These are phyloP conservation scores for Lichtheimia hyalospora DNA, from an alignment of 371 early-diverging fungal genomes.

Conservation along the genomic window DNA sequence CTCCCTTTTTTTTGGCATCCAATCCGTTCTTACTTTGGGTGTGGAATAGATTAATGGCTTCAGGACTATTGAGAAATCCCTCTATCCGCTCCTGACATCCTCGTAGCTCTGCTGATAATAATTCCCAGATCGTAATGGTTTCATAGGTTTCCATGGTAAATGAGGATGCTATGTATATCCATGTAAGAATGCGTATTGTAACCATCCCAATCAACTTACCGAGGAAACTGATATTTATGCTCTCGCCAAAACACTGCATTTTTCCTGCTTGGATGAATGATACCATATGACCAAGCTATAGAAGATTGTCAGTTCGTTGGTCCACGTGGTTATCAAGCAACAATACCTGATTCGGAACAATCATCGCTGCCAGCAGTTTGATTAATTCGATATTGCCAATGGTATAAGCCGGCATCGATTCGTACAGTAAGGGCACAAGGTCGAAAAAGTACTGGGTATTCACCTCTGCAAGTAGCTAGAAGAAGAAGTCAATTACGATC, in stretches of 20 bases:
- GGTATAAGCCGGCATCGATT: constrained; percentile 15
- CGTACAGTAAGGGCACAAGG: constrained; percentile 29
- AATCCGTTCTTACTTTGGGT: constrained; percentile 16
- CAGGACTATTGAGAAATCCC: constrained; percentile 15
- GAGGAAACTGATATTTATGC: constrained; percentile 9
- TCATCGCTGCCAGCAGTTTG: constrained; percentile 19
- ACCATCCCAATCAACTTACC: background rate
- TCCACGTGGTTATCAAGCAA: no score
- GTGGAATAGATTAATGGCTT: constrained; percentile 16
- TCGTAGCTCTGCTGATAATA: constrained; percentile 32
- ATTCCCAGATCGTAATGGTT: constrained; percentile 27
- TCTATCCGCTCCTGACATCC: constrained; percentile 15
- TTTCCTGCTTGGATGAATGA: constrained; percentile 21
- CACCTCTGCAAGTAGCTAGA: constrained; percentile 31
- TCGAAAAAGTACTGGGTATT: constrained; percentile 21
- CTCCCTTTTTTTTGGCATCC: constrained; percentile 3
- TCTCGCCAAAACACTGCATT: constrained; percentile 25
- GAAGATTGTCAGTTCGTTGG: no score
- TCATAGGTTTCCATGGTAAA: constrained; percentile 20
- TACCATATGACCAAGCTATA: constrained; percentile 20
- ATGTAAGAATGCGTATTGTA: background rate
- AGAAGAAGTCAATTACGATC: background rate
- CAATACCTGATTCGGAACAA: constrained; percentile 36
- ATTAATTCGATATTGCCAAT: constrained; percentile 26
- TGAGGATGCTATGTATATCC: constrained; percentile 2